phyloP scores from a whole-genome alignment of 2,329 filamentous ascomycete species.

The Microcyclospora pomicola region DNA sequence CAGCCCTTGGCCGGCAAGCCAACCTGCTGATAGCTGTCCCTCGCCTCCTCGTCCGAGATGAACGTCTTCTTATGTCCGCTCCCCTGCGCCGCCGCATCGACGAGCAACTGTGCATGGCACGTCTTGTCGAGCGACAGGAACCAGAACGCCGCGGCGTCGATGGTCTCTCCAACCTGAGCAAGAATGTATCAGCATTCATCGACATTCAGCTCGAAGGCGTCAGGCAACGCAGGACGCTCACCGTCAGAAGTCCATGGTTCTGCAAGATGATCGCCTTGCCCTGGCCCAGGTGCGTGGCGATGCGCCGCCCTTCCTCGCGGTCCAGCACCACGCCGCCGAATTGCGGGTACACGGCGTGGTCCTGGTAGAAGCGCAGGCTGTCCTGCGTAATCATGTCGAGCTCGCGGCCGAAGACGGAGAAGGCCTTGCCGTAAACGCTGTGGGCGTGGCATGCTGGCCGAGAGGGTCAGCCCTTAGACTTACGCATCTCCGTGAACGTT shows the following conservation, averaged over 20 bases:
- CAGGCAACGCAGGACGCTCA: constrained; percentile 7
- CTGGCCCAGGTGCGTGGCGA: constrained; percentile 26
- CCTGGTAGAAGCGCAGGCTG: constrained; percentile 28
- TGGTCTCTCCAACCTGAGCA: constrained; percentile 18
- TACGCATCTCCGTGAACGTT: too few relatives aligned
- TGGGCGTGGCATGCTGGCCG: constrained; percentile 27
- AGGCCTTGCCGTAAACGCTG: constrained; percentile 34
- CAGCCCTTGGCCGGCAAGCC: constrained; percentile 39
- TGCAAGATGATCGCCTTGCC: constrained; percentile 28
- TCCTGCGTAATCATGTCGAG: constrained; percentile 38
- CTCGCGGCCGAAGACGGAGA: constrained; percentile 31
- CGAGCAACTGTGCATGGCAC: constrained; percentile 32
- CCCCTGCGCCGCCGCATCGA: constrained; percentile 28
- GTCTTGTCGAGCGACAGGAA: constrained; percentile 33
- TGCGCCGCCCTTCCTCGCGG: constrained; percentile 29
- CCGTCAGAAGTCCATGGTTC: constrained; percentile 34
- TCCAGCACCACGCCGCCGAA: constrained; percentile 35
- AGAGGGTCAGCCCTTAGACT: too few relatives aligned
- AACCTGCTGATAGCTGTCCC: constrained; percentile 27
- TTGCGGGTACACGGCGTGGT: constrained; percentile 29
- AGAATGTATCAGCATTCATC: background rate
- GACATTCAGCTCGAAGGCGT: background rate
- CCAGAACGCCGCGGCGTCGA: constrained; percentile 35
- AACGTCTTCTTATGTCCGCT: constrained; percentile 28
- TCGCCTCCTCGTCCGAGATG: constrained; percentile 28